Evolutionary conservation across 2,329 filamentous ascomycete species (phyloP).

Genomic region (Aspergillus carbonarius): DNA sequence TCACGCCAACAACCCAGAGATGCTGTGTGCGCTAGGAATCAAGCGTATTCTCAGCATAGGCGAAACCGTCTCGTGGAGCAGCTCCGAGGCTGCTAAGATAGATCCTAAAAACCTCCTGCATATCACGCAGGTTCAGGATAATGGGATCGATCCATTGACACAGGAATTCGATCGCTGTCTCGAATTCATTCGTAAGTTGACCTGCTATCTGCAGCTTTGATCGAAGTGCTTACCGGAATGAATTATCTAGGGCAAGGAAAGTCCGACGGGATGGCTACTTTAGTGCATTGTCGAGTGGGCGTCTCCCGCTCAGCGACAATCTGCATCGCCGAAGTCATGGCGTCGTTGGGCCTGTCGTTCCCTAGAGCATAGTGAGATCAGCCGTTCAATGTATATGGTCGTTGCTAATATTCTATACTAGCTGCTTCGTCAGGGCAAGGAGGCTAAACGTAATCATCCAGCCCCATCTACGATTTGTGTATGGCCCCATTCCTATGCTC

Average conservation of each 20-base stretch:
- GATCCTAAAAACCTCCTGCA: slow-evolving; percentile 74
- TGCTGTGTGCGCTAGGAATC: slow-evolving; percentile 78
- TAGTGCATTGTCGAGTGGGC: slow-evolving; percentile 95
- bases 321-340: slow-evolving; percentile 99
- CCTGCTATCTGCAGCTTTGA: not conserved
- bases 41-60: slow-evolving; percentile 87
- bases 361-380: slow-evolving; percentile 75
- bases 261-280: slow-evolving; percentile 72
- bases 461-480: slow-evolving; percentile 89
- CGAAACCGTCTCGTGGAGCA: slow-evolving; percentile 79
- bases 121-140: slow-evolving; percentile 88
- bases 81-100: slow-evolving; percentile 70
- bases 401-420: slow-evolving; percentile 24
- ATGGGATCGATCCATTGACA: slow-evolving; percentile 89
- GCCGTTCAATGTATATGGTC: not conserved
- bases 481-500: slow-evolving; percentile 17
- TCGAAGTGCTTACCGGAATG: not conserved
- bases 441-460: slow-evolving; percentile 97
- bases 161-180: slow-evolving; percentile 83
- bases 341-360: slow-evolving; percentile 73
- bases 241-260: slow-evolving; percentile 70
- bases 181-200: slow-evolving; percentile 79
- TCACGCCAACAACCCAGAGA: slow-evolving; percentile 89
- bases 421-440: slow-evolving; percentile 88
- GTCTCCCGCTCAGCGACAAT: slow-evolving; percentile 95